Percentiles rank a stretch among this genome's conserved stretches.
These are phyloP conservation scores for Tulasnella sp. DNA, from an alignment of 768 basidiomycete genomes.

Conservation along the genomic window DNA sequence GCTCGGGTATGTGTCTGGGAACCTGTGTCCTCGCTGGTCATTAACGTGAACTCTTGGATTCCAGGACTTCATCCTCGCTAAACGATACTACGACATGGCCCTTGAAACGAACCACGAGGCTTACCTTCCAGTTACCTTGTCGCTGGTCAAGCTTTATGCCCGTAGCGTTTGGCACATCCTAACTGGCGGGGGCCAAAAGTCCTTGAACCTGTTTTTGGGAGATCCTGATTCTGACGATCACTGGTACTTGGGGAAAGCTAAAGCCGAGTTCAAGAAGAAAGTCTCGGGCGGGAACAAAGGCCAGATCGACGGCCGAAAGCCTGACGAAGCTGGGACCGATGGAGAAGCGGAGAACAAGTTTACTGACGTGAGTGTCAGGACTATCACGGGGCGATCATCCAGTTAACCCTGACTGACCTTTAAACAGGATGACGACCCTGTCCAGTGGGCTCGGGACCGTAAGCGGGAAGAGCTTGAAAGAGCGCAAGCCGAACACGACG, in stretches of 20 bases:
- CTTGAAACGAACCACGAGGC: slow-evolving; percentile 83
- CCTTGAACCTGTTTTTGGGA: slow-evolving; percentile 43
- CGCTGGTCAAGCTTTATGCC: slow-evolving; percentile 70
- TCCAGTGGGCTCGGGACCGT: slow-evolving; percentile 47
- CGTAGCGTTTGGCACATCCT: slow-evolving; percentile 79
- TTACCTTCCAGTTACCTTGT: slow-evolving; percentile 77
- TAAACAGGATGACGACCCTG: slow-evolving; percentile 25
- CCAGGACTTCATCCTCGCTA: slow-evolving; percentile 95
- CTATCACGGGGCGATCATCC: background rate
- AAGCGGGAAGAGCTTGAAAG: slow-evolving; percentile 33
- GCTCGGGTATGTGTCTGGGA: slow-evolving; percentile 51
- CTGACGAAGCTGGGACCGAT: slow-evolving; percentile 26
- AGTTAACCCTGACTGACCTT: background rate
- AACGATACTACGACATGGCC: slow-evolving; percentile 88
- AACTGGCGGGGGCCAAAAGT: slow-evolving; percentile 54
- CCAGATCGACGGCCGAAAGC: slow-evolving; percentile 12
- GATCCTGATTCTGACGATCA: slow-evolving; percentile 47
- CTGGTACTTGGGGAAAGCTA: slow-evolving; percentile 79
- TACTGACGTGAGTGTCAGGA: slow-evolving; percentile 60
- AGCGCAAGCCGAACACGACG: slow-evolving; percentile 21
- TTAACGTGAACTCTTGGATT: background rate
- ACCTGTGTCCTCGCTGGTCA: background rate
- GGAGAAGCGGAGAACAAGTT: slow-evolving; percentile 44
- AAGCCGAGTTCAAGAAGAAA: slow-evolving; percentile 55
- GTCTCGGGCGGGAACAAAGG: slow-evolving; percentile 10